Evolutionary conservation across 2,329 filamentous ascomycete species (phyloP), one percentile per base, ranked within the genome.

Genomic region (Dactylellina haptotyla): DNA sequence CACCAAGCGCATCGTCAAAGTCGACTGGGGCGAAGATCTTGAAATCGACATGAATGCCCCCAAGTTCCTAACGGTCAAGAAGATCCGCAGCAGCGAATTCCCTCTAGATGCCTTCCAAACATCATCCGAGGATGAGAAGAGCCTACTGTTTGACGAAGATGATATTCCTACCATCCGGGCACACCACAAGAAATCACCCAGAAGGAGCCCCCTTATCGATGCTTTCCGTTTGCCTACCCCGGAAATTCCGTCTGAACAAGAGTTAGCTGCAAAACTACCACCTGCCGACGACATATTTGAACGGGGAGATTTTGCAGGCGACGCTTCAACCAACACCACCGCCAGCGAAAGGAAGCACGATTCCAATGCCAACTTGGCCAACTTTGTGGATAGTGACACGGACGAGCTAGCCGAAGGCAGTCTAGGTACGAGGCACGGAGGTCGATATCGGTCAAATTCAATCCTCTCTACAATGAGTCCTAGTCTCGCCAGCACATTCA

Each of bases 401-500:
- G 93, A 90, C 72, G 89, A 97, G 79, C 96, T 94, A 90, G 92
- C 90, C 58, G 95, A 98, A 81, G 93, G 93, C 37, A 78, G 76
- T 28, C 97, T 70, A 93, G 94, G 39, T 20, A 96, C 94, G 46
- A 87, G 94, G 66, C 94, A 93, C 81, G 93, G 91, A 39, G 94
- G 94, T 46, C 88, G 92, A 77, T 75, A 92, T 94, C 78, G 86
- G 85, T n/a, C 88, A 87, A 75, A 75, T 62, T 70, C 56, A 32
- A 69, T 67, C 26, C 41, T 90, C 34, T 97, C 93, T 39, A 91
- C 92, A 26, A 86, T 97, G 80, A 98, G 94, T 79, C 94, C 95
- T 12, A 98, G 93, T 80, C 87, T 96, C 64, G 91, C 93, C 18
- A 98, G 94, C 81, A 95, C 91, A 75, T 88, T 96, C 77, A 97